These are phyloP conservation scores for Nemania sp. DNA, from an alignment of 2,329 filamentous ascomycete genomes.

Conservation along the genomic window DNA sequence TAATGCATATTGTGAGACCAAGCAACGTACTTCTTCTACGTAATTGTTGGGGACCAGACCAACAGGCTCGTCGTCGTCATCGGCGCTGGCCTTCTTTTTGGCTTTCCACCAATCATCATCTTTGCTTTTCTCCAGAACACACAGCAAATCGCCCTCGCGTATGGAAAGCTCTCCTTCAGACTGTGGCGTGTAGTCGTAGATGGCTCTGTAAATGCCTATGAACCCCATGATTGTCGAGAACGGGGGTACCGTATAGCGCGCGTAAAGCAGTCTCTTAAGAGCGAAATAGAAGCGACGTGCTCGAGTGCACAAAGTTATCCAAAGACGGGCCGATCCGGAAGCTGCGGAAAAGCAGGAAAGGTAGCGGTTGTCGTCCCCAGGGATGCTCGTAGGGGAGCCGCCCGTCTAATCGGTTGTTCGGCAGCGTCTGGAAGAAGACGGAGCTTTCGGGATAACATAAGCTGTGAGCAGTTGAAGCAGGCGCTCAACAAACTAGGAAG, in stretches of 20 bases:
- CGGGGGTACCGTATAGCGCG: constrained; percentile 8
- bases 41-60: constrained; percentile 95
- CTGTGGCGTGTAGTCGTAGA: constrained; percentile 93
- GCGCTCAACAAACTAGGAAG: constrained; percentile 1
- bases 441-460: constrained; percentile 18
- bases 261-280: neutral
- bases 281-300: neutral
- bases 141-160: constrained; percentile 84
- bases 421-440: constrained; percentile 8
- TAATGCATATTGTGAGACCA: constrained; percentile 45
- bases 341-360: neutral
- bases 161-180: constrained; percentile 84
- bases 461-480: neutral
- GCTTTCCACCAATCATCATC: constrained; percentile 93
- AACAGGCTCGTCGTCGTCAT: constrained; percentile 89
- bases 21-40: constrained; percentile 77
- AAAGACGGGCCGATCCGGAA: neutral
- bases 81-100: constrained; percentile 82
- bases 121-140: constrained; percentile 79
- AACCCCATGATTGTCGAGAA: constrained; percentile 72
- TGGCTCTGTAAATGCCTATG: constrained; percentile 83
- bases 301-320: neutral
- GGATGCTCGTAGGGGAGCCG: neutral
- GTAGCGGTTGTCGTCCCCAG: neutral
- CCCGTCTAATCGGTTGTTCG: constrained; percentile 10